Base-by-base conservation (phyloP, 2,329 filamentous ascomycete species). In the Trichoderma sp. region DNA sequence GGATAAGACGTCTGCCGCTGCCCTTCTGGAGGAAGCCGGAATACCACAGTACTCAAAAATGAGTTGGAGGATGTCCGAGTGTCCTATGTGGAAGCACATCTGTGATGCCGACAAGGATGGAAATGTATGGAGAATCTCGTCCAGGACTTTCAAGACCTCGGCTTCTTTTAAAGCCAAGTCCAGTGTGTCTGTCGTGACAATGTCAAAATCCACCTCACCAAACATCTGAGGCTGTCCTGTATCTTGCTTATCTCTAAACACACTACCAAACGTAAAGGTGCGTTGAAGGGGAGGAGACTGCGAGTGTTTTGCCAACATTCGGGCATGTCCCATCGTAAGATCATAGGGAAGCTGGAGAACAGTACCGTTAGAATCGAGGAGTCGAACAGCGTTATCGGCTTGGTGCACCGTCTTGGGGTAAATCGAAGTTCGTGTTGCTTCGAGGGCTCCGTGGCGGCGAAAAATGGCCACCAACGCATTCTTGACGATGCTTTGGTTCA, bases 141-240 rank as follows among this genome's bases (percentile, higher is more conserved):
- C 95, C 25, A 98, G 82, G 2, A 98, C 94, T 74, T 97, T 98
- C 72, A 99, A 87, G 0, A 93, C 90, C 78, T 98, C 94, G 0
- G 94, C 94, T 78, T 99, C 95, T 74, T 97, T 96, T 67, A 97
- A 79, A 1, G 93, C 90, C 54, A 97, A 82, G 74, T 98, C 93
- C 5, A 93, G 80, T 1, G 90, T 90, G 72, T 94, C 90, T 53
- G 88, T 86, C 0, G 93, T 94, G n/a, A 97, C 86, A 69, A 99
- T 93, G 78, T 99, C 95, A 77, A 98, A 99, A 77, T 98, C 94
- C 2, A 96, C 94, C 76, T 98, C 95, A 10, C 92, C 91, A 76
- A 92, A 91, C 74, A 90, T 91, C 67, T 86, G 86, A 7, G 95
- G 95, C 72, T 97, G 92, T 2, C 92, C 92, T 8, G 92, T 93